Evolutionary conservation across 208 protist species (phyloP), one percentile per base, ranked within the genome.

Genomic region (Phytomonas francai): DNA sequence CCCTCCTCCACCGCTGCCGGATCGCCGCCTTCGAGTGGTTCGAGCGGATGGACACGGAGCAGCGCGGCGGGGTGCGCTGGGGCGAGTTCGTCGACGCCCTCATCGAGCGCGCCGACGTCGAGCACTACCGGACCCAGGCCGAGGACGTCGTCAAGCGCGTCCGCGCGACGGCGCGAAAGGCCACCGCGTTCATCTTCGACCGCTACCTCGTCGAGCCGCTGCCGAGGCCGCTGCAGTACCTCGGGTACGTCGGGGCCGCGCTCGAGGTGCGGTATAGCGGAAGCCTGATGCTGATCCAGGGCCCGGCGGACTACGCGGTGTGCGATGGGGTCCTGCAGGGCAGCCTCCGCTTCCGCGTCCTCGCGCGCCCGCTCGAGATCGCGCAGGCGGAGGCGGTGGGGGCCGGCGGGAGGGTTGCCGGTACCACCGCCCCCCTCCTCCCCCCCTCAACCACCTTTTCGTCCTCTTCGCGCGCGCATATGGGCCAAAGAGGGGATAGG

Each of bases 21-120:
- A 67, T 67, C 31, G 66, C 78, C 58, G 80, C 79, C 1, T 64
- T 80, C 12, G 74, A 82, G 32, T 88, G 83, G 59, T 93, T 88
- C 74, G 67, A 78, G 45, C 39, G 58, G 11, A 54, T 93, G 29
- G 87, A 93, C 72, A 79, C 77, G 28, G 78, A 84, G 42, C 81
- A 90, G 73, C 80, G 79, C 25, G 87, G 87, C 28, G 63, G 54
- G 29, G 79, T 93, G 61, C 76, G 63, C 22, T 93, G 87, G 87
- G 81, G 79, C 30, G 64, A 70, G 59, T 83, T 93, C 71, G 90
- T 81, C 5, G 84, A 84, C 34, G 74, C 80, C 54, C 75, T 93
- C 25, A 88, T 88, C 45, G 87, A 93, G 70, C 79, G 83, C 56
- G 84, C 86, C 3, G 87, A 90, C 57, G 81, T 88, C 3, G 72